Conservation (phyloP, 78 protist genomes). For the Salpingoeca rosetta region DNA sequence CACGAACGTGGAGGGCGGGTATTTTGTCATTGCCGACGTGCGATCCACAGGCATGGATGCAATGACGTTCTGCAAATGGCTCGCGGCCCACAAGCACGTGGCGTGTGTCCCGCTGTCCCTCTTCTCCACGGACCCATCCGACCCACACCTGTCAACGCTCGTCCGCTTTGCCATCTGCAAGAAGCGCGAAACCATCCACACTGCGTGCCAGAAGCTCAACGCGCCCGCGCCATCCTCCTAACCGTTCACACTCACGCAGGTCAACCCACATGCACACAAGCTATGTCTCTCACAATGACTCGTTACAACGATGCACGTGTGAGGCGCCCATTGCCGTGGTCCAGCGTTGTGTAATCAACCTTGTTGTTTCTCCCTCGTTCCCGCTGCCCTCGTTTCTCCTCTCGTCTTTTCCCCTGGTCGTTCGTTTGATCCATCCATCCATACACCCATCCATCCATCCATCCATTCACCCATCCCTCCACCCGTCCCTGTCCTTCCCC, state of each 20-base stretch:
- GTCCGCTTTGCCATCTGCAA: background rate
- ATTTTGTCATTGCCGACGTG: background rate
- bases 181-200: background rate
- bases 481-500: too few relatives aligned
- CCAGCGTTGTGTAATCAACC: background rate
- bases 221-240: background rate
- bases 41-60: background rate
- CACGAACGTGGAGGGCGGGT: background rate
- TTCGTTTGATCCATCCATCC: too few relatives aligned
- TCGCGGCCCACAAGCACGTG: background rate
- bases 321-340: background rate
- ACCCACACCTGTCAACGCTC: background rate
- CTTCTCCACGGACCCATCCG: background rate
- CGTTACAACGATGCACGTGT: background rate
- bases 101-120: background rate
- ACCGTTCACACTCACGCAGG: background rate
- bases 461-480: too few relatives aligned
- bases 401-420: too few relatives aligned
- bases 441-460: too few relatives aligned
- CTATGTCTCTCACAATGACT: background rate
- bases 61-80: background rate
- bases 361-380: background rate
- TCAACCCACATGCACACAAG: background rate
- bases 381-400: background rate
- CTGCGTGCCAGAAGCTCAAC: background rate